Evolutionary conservation across 768 basidiomycete species (phyloP).

Genomic region (Russula lepida): DNA sequence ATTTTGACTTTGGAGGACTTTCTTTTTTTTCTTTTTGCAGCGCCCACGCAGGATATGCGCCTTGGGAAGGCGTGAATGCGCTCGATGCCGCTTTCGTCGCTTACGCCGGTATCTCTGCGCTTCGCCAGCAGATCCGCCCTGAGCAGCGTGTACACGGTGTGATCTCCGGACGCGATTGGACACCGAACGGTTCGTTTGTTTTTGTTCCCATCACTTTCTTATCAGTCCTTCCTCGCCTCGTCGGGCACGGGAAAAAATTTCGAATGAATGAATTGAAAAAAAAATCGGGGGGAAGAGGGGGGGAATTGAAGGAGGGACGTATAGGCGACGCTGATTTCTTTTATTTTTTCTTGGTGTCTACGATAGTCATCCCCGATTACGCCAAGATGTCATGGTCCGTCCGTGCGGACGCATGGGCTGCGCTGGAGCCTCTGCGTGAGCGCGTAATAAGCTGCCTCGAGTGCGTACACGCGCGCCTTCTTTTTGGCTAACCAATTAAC

Average conservation of each 20-base stretch:
- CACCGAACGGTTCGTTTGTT: slow-evolving; percentile 50
- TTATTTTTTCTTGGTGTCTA: neutral
- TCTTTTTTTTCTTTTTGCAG: too few species aligned
- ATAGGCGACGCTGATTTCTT: neutral
- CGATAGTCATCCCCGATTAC: slow-evolving; percentile 75
- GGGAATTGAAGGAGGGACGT: neutral
- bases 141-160: slow-evolving; percentile 73
- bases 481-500: neutral
- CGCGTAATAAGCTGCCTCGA: slow-evolving; percentile 64
- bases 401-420: slow-evolving; percentile 55
- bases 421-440: slow-evolving; percentile 45
- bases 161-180: slow-evolving; percentile 59
- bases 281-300: neutral
- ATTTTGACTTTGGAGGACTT: too few species aligned
- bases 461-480: slow-evolving; percentile 34
- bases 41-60: slow-evolving; percentile 71
- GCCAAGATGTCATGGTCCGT: slow-evolving; percentile 65
- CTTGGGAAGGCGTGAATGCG: slow-evolving; percentile 84
- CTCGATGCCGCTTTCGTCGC: slow-evolving; percentile 84
- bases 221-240: neutral
- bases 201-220: neutral
- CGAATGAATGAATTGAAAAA: too few species aligned
- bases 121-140: slow-evolving; percentile 84
- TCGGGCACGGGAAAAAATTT: neutral
- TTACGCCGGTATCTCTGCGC: slow-evolving; percentile 66